These are phyloP conservation scores for Coniosporium tulheliwenetii DNA, from an alignment of 2,329 filamentous ascomycete species.

Conservation along the genomic window DNA sequence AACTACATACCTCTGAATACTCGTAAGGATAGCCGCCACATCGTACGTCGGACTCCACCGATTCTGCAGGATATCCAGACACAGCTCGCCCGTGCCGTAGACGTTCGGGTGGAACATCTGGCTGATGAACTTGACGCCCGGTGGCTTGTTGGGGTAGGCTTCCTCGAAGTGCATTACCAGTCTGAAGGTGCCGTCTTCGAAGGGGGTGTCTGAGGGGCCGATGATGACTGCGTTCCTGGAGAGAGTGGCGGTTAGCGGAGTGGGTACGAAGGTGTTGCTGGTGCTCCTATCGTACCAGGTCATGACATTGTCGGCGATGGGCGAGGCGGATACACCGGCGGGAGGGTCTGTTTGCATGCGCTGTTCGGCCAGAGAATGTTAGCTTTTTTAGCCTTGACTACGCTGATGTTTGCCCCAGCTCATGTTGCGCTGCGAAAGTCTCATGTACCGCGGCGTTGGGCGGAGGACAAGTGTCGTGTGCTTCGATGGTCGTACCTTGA, in stretches of 20 bases:
- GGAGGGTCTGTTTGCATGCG: slow-evolving; percentile 99
- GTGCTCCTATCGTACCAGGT: slow-evolving; percentile 51
- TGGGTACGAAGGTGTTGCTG: neutral
- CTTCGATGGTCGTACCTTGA: slow-evolving; percentile 57
- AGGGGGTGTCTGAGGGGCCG: slow-evolving; percentile 88
- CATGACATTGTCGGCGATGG: slow-evolving; percentile 94
- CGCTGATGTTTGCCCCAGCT: too few species aligned
- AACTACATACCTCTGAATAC: slow-evolving; percentile 69
- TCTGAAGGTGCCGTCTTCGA: slow-evolving; percentile 94
- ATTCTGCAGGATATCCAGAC: slow-evolving; percentile 93
- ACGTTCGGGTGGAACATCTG: slow-evolving; percentile 99
- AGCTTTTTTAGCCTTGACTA: slow-evolving; percentile 3
- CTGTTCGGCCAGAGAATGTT: slow-evolving; percentile 28
- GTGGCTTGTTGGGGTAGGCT: slow-evolving; percentile 96
- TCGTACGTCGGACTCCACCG: slow-evolving; percentile 98
- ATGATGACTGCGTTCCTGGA: slow-evolving; percentile 96
- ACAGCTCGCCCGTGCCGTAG: slow-evolving; percentile 91
- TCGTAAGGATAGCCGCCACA: slow-evolving; percentile 90
- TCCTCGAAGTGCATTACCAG: slow-evolving; percentile 99
- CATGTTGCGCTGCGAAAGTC: too few species aligned
- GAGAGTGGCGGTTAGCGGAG: slow-evolving; percentile 1
- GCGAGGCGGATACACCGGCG: slow-evolving; percentile 88
- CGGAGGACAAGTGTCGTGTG: too few species aligned
- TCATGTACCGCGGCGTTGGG: too few species aligned
- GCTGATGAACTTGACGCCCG: slow-evolving; percentile 95